Base-by-base conservation (phyloP, 805 yeast species). In the Metschnikowia continentalis region DNA sequence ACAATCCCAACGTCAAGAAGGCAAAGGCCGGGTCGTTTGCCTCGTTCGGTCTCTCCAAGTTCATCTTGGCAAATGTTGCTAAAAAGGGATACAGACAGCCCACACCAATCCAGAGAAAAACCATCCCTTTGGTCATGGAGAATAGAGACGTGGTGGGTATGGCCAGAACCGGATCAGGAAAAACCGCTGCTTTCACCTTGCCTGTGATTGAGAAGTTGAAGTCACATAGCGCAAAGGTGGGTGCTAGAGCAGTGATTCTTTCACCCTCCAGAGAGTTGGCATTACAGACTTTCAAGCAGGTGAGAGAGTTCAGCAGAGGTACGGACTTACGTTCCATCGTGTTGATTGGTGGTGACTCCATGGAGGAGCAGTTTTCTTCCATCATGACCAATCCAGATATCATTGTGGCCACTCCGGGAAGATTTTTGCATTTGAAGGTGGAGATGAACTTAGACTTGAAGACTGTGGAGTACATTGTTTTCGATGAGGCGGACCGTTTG, bases 141-240 rank as follows among this genome's bases (percentile, higher is more conserved):
- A 86, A 83, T 49, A 78, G 95, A 63, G 99, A 94, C 70, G 96
- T 94, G 39, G 99, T 94, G 14, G 99, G 97, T 65, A 94, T 94
- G 99, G 99, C 99, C 14, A 80, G 99, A 64, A 94, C 99, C 0
- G 99, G 99, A 62, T 88, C 96, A 23, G 99, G 99, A 77, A 94
- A 94, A 66, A 94, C 99, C 0, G 99, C 99, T 7, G 98, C 99
- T 0, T 94, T 94, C 66, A 80, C 89, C 19, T 71, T 94, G 49
- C 99, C 99, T 3, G 77, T 94, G 74, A 77, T 94, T 56, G 97
- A 94, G 61, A 84, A 81, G 63, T 76, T 92, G 59, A 89, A 88
- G 66, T 69, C 82, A 1, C 97, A 92, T 65, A 81, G 88, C 41
- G 90, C 96, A 32, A 87, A 83, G 64, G 86, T 88, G 41, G 99